phyloP scores from a whole-genome alignment of 2,329 filamentous ascomycete genomes.

The Emericellopsis atlantica region DNA sequence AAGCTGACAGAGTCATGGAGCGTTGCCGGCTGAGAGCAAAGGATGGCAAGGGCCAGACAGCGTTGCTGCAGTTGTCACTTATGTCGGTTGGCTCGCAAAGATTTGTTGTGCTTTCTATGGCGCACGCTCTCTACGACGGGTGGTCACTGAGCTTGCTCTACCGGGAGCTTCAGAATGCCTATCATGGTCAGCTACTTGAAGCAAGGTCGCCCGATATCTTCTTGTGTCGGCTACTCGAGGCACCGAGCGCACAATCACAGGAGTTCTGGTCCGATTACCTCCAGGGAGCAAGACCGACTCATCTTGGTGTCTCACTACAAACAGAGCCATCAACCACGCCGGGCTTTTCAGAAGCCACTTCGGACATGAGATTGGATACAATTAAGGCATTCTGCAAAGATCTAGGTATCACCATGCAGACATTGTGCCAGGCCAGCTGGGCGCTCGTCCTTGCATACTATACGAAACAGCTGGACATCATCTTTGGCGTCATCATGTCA shows the following conservation, averaged over 20 bases:
- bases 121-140: slow-evolving; percentile 84
- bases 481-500: slow-evolving; percentile 73
- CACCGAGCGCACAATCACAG: slow-evolving; percentile 4
- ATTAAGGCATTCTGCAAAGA: slow-evolving; percentile 48
- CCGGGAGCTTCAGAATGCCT: slow-evolving; percentile 54
- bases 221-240: neutral
- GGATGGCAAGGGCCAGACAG: slow-evolving; percentile 17
- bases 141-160: slow-evolving; percentile 71
- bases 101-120: slow-evolving; percentile 55
- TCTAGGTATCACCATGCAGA: slow-evolving; percentile 60
- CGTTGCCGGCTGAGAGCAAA: slow-evolving; percentile 2
- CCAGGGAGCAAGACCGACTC: slow-evolving; percentile 28
- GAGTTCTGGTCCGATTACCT: slow-evolving; percentile 65
- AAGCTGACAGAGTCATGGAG: slow-evolving; percentile 21
- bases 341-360: slow-evolving; percentile 5
- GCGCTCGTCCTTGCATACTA: slow-evolving; percentile 54
- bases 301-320: slow-evolving; percentile 3
- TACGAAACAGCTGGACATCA: slow-evolving; percentile 55
- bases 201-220: neutral
- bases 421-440: slow-evolving; percentile 67
- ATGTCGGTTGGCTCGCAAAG: slow-evolving; percentile 6
- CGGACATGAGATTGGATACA: neutral
- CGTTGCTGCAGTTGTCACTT: slow-evolving; percentile 33
- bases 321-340: neutral
- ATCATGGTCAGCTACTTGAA: slow-evolving; percentile 23